Evolutionary conservation across 495 filamentous ascomycete genomes (phyloP).

Genomic region (Haplographium delicatum): DNA sequence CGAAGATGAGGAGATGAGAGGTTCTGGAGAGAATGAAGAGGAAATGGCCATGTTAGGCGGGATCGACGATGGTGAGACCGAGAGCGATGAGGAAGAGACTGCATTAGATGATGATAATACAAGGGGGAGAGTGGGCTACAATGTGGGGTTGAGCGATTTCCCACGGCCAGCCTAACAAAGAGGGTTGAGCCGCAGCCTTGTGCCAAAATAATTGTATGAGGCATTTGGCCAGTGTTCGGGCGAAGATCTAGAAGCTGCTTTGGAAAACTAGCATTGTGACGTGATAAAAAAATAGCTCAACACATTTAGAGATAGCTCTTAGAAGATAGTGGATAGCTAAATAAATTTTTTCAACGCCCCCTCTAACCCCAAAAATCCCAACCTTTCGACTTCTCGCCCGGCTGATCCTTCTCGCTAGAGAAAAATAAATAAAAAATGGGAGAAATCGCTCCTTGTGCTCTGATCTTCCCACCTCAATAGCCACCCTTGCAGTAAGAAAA

Average conservation of each 20-base stretch:
- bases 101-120: background rate
- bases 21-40: constrained; percentile 36
- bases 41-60: constrained; percentile 11
- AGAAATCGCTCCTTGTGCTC: too few relatives aligned
- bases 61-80: background rate
- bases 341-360: too few relatives aligned
- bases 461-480: too few relatives aligned
- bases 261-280: background rate
- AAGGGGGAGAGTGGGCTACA: too few relatives aligned
- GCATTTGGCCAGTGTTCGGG: background rate
- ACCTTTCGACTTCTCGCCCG: too few relatives aligned
- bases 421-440: too few relatives aligned
- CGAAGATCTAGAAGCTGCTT: background rate
- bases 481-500: too few relatives aligned
- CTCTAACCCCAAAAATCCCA: too few relatives aligned
- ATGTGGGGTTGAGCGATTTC: background rate
- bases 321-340: too few relatives aligned
- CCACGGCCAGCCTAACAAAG: background rate
- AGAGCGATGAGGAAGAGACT: constrained; percentile 6
- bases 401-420: too few relatives aligned
- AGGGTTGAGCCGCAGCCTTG: background rate
- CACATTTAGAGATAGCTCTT: too few relatives aligned
- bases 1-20: constrained; percentile 31
- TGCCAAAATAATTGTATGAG: background rate
- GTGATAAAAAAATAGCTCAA: too few relatives aligned